Evolutionary conservation across 352 stramenopile genomes (phyloP).

Genomic region (Globisporangium cystogenes): DNA sequence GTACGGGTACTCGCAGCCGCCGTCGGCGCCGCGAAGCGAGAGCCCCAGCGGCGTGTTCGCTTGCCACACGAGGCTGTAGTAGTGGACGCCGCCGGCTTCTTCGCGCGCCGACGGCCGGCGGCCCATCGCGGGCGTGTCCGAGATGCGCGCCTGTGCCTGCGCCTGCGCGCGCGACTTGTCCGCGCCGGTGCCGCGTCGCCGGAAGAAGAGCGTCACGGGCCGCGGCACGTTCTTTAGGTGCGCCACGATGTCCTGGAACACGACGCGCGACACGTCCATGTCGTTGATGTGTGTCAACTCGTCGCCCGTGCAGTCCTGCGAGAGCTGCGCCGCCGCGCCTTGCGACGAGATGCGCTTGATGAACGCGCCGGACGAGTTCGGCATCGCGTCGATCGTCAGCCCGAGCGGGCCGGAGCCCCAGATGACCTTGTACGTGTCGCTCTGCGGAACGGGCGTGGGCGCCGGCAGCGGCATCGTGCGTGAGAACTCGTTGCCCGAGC

Average conservation of each 20-base stretch:
- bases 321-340: slow-evolving; percentile 62
- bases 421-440: slow-evolving; percentile 72
- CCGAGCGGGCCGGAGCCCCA: slow-evolving; percentile 73
- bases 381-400: slow-evolving; percentile 77
- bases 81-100: slow-evolving; percentile 36
- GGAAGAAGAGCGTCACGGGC: slow-evolving; percentile 77
- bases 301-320: slow-evolving; percentile 79
- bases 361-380: slow-evolving; percentile 47
- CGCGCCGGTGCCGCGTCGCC: slow-evolving; percentile 21
- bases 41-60: slow-evolving; percentile 68
- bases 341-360: slow-evolving; percentile 79
- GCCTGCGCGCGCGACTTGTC: slow-evolving; percentile 14
- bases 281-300: slow-evolving; percentile 85
- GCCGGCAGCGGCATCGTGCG: slow-evolving; percentile 19
- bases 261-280: slow-evolving; percentile 67
- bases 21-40: slow-evolving; percentile 68
- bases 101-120: slow-evolving; percentile 21
- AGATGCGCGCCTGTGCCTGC: slow-evolving; percentile 18
- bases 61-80: slow-evolving; percentile 84
- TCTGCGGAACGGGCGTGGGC: slow-evolving; percentile 6
- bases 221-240: slow-evolving; percentile 77
- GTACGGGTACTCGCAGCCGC: slow-evolving; percentile 75
- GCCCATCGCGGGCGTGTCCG: slow-evolving; percentile 35
- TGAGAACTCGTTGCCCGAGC: slow-evolving; percentile 9
- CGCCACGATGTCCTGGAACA: slow-evolving; percentile 73